Conservation (phyloP, 768 basidiomycete species). For the Butyriboletus loyo region DNA sequence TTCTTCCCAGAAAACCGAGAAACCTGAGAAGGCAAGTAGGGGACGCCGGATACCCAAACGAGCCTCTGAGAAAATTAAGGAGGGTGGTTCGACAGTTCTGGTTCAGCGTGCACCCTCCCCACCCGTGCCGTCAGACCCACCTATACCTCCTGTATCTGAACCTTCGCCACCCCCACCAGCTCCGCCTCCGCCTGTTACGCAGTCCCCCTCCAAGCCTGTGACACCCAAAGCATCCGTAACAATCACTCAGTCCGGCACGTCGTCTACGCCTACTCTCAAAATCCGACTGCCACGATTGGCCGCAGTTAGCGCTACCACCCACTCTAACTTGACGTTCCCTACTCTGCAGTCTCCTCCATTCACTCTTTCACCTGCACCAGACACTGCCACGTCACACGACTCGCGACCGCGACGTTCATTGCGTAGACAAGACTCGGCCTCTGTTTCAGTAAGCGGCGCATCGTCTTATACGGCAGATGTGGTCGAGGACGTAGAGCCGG, state of each 20-base stretch:
- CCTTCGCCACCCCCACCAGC: conserved; percentile 3
- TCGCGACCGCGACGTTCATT: conserved; percentile 27
- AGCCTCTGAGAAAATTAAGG: conserved; percentile 17
- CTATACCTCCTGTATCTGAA: conserved; percentile 17
- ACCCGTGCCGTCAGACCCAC: conserved; percentile 2
- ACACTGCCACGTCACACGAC: conserved; percentile 16
- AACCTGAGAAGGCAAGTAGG: conserved; percentile 13
- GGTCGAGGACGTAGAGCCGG: conserved; percentile 23
- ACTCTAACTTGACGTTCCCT: conserved; percentile 20
- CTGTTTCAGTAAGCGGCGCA: conserved; percentile 31
- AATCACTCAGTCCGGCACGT: conserved; percentile 32
- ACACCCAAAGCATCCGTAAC: conserved; percentile 35
- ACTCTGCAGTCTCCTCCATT: conserved; percentile 21
- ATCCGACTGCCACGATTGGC: conserved; percentile 33
- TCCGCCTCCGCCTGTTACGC: conserved; percentile 8
- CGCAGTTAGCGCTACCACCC: conserved; percentile 26
- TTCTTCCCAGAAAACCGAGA: conserved; percentile 11
- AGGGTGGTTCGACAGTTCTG: conserved; percentile 2
- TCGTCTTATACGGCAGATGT: conserved; percentile 31
- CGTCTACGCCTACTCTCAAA: conserved; percentile 34
- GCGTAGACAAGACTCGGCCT: conserved; percentile 29
- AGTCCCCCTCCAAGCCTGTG: conserved; percentile 19
- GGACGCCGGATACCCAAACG: conserved; percentile 24
- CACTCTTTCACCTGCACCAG: conserved; percentile 22
- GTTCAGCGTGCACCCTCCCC: conserved; percentile 16